Evolutionary conservation across 768 basidiomycete genomes (phyloP).

Genomic region (Boletus subcaerulescens): DNA sequence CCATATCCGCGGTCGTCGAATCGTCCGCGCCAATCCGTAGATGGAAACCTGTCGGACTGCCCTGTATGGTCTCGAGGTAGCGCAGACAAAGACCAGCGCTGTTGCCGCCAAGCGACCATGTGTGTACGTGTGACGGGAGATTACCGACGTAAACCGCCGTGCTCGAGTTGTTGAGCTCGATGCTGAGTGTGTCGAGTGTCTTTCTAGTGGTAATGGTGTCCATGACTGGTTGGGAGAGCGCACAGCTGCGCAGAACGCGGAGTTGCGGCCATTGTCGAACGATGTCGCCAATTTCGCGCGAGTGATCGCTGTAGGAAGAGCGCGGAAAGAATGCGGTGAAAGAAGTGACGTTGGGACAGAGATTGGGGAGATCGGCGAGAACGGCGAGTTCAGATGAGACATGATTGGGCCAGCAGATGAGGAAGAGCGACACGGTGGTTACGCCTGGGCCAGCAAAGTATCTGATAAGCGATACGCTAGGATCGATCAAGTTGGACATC

Average conservation of each 20-base stretch:
- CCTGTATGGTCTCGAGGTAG: conserved; percentile 20
- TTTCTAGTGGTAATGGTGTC: conserved; percentile 10
- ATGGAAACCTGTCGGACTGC: conserved; percentile 15
- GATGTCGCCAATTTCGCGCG: conserved; percentile 23
- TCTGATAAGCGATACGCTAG: conserved; percentile 23
- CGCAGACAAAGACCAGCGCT: conserved; percentile 20
- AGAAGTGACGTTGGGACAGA: conserved; percentile 26
- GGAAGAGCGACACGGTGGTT: conserved; percentile 18
- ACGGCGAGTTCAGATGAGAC: conserved; percentile 19
- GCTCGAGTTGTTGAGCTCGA: conserved; percentile 27
- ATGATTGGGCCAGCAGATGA: conserved; percentile 26
- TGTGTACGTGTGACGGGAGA: conserved; percentile 17
- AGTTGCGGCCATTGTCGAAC: conserved; percentile 21
- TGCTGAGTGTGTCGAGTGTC: conserved; percentile 19
- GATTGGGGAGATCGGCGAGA: conserved; percentile 16
- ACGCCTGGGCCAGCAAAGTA: conserved; percentile 24
- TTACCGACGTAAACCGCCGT: conserved; percentile 18
- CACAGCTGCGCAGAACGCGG: conserved; percentile 15
- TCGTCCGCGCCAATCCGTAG: conserved; percentile 27
- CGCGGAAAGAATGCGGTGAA: conserved; percentile 27
- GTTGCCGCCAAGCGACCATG: conserved; percentile 23
- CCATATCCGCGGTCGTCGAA: conserved; percentile 18
- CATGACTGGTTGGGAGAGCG: conserved; percentile 22
- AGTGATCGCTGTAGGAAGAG: conserved; percentile 27
- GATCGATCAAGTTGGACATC: conserved; percentile 22